A percentile compares a stretch with the other conserved stretches of the same genome.
Conservation (phyloP, 352 stramenopile species). For the Phytophthora quininea region DNA sequence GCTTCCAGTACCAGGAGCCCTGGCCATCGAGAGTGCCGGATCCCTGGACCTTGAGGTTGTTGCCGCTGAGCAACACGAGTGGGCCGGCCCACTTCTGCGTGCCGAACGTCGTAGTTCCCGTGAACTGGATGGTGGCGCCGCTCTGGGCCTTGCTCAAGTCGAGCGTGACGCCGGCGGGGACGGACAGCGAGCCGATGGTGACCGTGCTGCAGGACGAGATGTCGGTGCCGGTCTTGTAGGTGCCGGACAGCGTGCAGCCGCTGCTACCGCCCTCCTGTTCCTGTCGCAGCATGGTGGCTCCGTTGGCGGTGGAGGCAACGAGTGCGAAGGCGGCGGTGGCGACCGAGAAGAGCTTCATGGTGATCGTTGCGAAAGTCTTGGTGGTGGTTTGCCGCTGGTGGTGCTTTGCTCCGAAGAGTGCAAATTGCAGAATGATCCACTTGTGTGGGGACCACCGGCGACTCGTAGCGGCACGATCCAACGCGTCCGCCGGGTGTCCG, state of each 20-base stretch:
- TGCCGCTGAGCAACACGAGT: conserved; percentile 35
- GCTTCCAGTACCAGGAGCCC: conserved; percentile 44
- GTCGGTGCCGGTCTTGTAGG: conserved; percentile 33
- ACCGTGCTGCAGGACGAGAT: conserved; percentile 34
- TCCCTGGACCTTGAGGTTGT: conserved; percentile 33
- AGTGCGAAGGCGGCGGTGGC: conserved; percentile 3
- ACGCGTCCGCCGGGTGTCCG: too few species aligned
- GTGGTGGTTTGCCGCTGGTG: not conserved
- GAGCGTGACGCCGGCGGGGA: conserved; percentile 36
- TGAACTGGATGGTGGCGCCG: conserved; percentile 44
- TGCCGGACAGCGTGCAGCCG: conserved; percentile 35
- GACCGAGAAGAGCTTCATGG: conserved; percentile 27
- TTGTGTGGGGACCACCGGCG: too few species aligned
- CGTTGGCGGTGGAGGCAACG: not conserved
- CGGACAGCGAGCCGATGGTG: conserved; percentile 29
- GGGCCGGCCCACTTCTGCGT: conserved; percentile 33
- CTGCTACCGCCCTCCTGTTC: not conserved
- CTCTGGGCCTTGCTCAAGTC: conserved; percentile 33
- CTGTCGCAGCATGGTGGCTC: conserved; percentile 27
- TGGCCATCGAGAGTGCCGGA: conserved; percentile 42
- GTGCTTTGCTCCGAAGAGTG: not conserved
- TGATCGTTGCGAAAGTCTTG: not conserved
- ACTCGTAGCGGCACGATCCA: too few species aligned
- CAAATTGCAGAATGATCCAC: conserved; percentile 8
- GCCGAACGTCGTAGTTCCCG: conserved; percentile 40